Percentiles rank a stretch among this genome's conserved stretches.
Conservation (phyloP, 768 basidiomycete species). For the Brasilioporus rufonigricans region DNA sequence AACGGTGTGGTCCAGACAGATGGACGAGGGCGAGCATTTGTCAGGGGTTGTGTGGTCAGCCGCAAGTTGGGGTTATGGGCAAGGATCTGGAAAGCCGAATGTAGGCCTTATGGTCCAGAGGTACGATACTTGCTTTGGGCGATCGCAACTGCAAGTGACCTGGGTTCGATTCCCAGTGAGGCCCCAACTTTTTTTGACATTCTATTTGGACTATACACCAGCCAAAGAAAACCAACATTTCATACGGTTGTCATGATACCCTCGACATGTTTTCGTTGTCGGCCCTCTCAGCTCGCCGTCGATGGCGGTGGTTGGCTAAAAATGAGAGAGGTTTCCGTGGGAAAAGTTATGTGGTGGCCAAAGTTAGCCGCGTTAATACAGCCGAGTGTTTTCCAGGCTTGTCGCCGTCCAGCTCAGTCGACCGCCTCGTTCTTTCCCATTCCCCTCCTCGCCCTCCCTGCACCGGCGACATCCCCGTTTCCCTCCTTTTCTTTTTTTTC, state of each 20-base stretch:
- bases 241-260: no score
- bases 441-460: constrained; percentile 2
- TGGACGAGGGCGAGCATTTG: neutral
- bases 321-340: constrained; percentile 17
- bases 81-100: constrained; percentile 38
- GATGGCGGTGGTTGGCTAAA: neutral
- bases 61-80: constrained; percentile 31
- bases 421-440: constrained; percentile 20
- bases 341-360: constrained; percentile 12
- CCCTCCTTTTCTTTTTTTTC: neutral
- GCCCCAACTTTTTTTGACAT: constrained; percentile 20
- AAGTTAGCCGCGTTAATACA: constrained; percentile 28
- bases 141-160: constrained; percentile 27
- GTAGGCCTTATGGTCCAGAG: constrained; percentile 35
- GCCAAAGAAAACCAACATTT: no score
- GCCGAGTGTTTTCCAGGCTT: constrained; percentile 21
- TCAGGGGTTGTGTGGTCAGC: constrained; percentile 13
- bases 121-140: constrained; percentile 37
- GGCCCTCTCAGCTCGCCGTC: neutral
- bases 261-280: neutral
- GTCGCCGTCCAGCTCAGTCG: constrained; percentile 12
- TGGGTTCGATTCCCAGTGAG: constrained; percentile 42
- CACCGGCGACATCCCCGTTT: neutral
- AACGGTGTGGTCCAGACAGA: neutral
- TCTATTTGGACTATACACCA: no score